A percentile compares a stretch with the other conserved stretches of the same genome.
Evolutionary conservation across 2,329 filamentous ascomycete species (phyloP).

Genomic region (Monilinia fructicola): DNA sequence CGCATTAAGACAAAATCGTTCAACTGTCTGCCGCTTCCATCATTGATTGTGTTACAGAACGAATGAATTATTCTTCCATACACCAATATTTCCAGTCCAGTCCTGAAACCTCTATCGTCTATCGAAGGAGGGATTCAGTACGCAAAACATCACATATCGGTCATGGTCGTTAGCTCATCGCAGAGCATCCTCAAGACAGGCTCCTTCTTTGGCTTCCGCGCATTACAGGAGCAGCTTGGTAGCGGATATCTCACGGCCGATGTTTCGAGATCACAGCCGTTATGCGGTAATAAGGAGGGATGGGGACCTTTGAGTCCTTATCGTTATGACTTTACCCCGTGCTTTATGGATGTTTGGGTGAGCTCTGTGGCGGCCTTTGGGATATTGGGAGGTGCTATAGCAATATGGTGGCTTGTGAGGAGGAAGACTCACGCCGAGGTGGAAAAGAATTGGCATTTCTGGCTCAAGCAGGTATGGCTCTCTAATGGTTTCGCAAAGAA

Average conservation of each 20-base stretch:
- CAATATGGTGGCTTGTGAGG: constrained; percentile 75
- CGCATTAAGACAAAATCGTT: constrained; percentile 4
- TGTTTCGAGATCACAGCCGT: constrained; percentile 53
- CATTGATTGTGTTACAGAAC: constrained; percentile 21
- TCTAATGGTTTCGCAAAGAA: constrained; percentile 26
- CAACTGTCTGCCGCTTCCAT: constrained; percentile 15
- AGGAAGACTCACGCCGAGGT: constrained; percentile 67
- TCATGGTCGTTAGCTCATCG: constrained; percentile 29
- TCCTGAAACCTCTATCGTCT: constrained; percentile 28
- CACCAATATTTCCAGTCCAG: constrained; percentile 16
- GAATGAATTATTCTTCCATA: constrained; percentile 19
- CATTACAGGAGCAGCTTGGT: constrained; percentile 50
- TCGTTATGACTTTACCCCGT: constrained; percentile 93
- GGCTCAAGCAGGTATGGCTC: constrained; percentile 74
- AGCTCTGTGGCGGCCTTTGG: constrained; percentile 76
- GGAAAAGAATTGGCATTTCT: constrained; percentile 88
- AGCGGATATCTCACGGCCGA: constrained; percentile 58
- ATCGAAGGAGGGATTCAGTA: constrained; percentile 25
- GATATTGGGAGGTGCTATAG: constrained; percentile 71
- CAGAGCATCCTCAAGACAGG: constrained; percentile 47
- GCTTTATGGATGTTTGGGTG: constrained; percentile 92
- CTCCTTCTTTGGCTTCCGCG: constrained; percentile 60
- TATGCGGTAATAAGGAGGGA: constrained; percentile 87
- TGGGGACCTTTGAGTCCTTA: constrained; percentile 90
- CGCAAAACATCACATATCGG: constrained; percentile 24